These are phyloP conservation scores for Boletales sp. DNA, from an alignment of 768 basidiomycete species.

Conservation along the genomic window DNA sequence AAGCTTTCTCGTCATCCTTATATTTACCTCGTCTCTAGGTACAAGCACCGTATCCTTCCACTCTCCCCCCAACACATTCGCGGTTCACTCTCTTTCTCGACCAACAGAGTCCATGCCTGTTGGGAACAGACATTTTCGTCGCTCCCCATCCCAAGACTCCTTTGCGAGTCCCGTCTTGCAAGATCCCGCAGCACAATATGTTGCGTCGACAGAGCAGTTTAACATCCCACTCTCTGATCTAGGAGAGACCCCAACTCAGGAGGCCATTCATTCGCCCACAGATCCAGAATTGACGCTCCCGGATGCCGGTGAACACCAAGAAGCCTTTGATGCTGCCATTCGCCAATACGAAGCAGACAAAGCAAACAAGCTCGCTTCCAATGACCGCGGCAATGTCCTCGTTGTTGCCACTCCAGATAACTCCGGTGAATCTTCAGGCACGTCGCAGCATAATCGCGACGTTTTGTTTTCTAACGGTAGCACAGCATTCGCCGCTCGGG, in stretches of 20 bases:
- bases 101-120: constrained; percentile 22
- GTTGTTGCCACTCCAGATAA: constrained; percentile 52
- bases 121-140: constrained; percentile 18
- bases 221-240: constrained; percentile 57
- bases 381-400: constrained; percentile 29
- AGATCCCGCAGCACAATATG: constrained; percentile 43
- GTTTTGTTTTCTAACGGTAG: constrained; percentile 10
- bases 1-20: constrained; percentile 9
- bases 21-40: constrained; percentile 25
- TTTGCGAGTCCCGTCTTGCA: constrained; percentile 52
- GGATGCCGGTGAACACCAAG: constrained; percentile 35
- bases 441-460: constrained; percentile 13
- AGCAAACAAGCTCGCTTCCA: constrained; percentile 9
- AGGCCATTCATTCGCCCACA: constrained; percentile 25
- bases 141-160: constrained; percentile 58
- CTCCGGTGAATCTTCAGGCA: constrained; percentile 31
- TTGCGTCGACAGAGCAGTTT: constrained; percentile 49
- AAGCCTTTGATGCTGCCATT: constrained; percentile 21
- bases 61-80: constrained; percentile 22
- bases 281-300: constrained; percentile 53
- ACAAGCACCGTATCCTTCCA: constrained; percentile 35
- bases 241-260: constrained; percentile 31
- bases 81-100: constrained; percentile 12
- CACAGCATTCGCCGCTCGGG: constrained; percentile 16
- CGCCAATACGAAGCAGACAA: constrained; percentile 24